A percentile compares a stretch with the other conserved stretches of the same genome.
Evolutionary conservation across 225 moss, liverwort and hornwort genomes (phyloP).

Genomic region (Rhytidiadelphus loreus): DNA sequence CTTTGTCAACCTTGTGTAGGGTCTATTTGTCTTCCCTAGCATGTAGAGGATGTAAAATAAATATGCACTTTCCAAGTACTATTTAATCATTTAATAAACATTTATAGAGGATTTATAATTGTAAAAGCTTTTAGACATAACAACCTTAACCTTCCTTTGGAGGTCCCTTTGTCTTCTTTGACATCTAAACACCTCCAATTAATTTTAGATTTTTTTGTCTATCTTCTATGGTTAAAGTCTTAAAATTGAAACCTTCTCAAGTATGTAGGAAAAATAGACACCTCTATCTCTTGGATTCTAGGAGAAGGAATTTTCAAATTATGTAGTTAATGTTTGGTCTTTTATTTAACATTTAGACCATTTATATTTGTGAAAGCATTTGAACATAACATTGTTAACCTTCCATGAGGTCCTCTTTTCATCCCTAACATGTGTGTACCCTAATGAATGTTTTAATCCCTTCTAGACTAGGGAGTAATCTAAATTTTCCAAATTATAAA

Average conservation of each 20-base stretch:
- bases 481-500: neutral
- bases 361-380: neutral
- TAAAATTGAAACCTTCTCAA: neutral
- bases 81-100: neutral
- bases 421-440: neutral
- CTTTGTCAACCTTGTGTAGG: neutral
- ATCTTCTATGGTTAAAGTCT: fast-evolving
- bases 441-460: neutral
- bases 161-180: fast-evolving
- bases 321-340: too few relatives aligned
- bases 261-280: neutral
- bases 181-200: neutral
- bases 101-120: neutral
- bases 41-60: neutral
- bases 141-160: neutral
- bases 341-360: too few relatives aligned
- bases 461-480: neutral
- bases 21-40: neutral
- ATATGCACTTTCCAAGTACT: fast-evolving
- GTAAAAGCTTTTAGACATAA: neutral
- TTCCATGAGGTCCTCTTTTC: neutral
- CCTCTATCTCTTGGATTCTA: neutral
- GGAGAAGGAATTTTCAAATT: neutral
- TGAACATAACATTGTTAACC: neutral
- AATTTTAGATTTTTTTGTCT: neutral